These are phyloP conservation scores for Phycomyces nitens DNA, from an alignment of 192 early-diverging fungal genomes.

Conservation along the genomic window DNA sequence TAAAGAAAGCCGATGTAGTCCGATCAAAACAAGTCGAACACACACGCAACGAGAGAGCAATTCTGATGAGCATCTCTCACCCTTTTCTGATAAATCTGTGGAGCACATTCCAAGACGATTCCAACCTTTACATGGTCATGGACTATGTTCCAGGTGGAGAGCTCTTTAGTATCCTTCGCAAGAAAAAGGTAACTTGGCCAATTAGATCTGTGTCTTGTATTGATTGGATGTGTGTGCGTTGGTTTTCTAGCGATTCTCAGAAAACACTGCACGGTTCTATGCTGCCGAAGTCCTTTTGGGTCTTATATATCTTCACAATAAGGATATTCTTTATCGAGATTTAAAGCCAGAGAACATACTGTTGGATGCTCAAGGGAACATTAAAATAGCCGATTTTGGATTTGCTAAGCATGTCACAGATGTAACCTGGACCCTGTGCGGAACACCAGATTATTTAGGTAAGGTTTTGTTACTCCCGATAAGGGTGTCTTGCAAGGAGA, in stretches of 20 bases:
- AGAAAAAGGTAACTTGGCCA: slow-evolving; percentile 1
- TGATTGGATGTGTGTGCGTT: background rate
- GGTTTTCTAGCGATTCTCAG: slow-evolving; percentile 51
- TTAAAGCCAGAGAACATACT: slow-evolving; percentile 75
- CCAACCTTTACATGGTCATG: slow-evolving; percentile 75
- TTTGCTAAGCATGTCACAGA: slow-evolving; percentile 72
- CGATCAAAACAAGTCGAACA: slow-evolving; percentile 92
- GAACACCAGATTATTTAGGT: slow-evolving; percentile 78
- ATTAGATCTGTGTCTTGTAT: background rate
- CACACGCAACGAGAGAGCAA: slow-evolving; percentile 87
- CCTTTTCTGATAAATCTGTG: slow-evolving; percentile 85
- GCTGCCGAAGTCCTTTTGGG: slow-evolving; percentile 75
- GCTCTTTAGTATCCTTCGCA: slow-evolving; percentile 75
- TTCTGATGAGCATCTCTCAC: slow-evolving; percentile 73
- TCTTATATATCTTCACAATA: slow-evolving; percentile 71
- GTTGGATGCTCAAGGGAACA: slow-evolving; percentile 70
- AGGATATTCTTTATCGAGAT: slow-evolving; percentile 83
- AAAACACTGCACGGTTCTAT: slow-evolving; percentile 79
- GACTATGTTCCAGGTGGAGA: slow-evolving; percentile 85
- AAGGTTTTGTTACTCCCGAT: background rate
- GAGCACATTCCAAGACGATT: slow-evolving; percentile 78
- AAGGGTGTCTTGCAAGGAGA: background rate
- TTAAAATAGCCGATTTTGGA: slow-evolving; percentile 87
- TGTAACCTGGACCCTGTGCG: slow-evolving; percentile 84
- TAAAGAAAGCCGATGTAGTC: slow-evolving; percentile 86